Evolutionary conservation across 2,329 filamentous ascomycete species (phyloP).

Genomic region (Simplicillium sp.): DNA sequence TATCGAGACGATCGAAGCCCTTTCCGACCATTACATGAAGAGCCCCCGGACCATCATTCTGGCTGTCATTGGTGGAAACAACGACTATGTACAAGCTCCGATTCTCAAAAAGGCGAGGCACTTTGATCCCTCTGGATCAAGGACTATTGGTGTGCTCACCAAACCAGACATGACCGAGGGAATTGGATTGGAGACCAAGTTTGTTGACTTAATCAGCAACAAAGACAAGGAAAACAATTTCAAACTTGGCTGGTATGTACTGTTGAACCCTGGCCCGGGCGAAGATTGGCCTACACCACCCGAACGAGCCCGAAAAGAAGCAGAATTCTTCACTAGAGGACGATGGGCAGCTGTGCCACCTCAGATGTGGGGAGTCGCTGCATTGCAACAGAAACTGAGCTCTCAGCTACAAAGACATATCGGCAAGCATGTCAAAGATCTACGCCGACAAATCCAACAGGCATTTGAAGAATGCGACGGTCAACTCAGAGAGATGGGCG

Average conservation of each 20-base stretch:
- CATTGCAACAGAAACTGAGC: constrained; percentile 38
- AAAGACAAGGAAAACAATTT: constrained; percentile 40
- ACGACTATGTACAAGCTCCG: constrained; percentile 42
- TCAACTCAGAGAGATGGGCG: constrained; percentile 39
- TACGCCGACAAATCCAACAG: constrained; percentile 40
- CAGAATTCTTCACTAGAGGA: constrained; percentile 38
- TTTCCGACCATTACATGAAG: constrained; percentile 47
- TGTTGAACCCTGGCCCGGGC: constrained; percentile 38
- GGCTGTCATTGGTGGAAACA: constrained; percentile 45
- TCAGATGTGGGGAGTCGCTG: constrained; percentile 35
- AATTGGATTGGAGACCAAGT: constrained; percentile 43
- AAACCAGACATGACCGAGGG: constrained; percentile 44
- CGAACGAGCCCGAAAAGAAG: constrained; percentile 31
- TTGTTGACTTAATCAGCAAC: constrained; percentile 42
- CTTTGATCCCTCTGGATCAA: constrained; percentile 37
- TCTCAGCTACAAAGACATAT: constrained; percentile 41
- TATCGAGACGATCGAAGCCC: constrained; percentile 38
- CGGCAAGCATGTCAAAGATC: constrained; percentile 38
- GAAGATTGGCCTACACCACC: constrained; percentile 32
- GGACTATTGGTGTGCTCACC: constrained; percentile 42
- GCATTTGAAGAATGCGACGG: constrained; percentile 37
- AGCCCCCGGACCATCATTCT: constrained; percentile 45
- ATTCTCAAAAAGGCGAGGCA: constrained; percentile 40
- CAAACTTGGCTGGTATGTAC: constrained; percentile 41
- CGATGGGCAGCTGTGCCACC: constrained; percentile 38